Evolutionary conservation across 202 grass and related monocot genomes (phyloP).

Genomic region (Schoenoplectus triqueter): DNA sequence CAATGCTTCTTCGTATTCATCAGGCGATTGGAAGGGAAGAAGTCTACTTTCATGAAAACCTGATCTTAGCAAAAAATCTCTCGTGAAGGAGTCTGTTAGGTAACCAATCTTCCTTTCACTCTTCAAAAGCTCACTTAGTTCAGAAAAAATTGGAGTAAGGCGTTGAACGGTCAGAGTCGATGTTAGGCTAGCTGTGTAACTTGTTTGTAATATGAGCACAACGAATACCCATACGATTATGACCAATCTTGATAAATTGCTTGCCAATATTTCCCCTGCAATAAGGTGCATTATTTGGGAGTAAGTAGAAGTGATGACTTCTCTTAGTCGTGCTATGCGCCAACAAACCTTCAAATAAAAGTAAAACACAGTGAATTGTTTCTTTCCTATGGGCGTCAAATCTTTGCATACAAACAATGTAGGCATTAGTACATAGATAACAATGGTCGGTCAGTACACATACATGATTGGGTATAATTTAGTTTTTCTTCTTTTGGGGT

Average conservation of each 20-base stretch:
- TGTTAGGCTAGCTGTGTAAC: slow-evolving; percentile 88
- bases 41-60: slow-evolving; percentile 51
- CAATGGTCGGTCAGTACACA: too few relatives aligned
- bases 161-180: slow-evolving; percentile 76
- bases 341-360: neutral
- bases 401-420: too few relatives aligned
- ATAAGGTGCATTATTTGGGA: neutral
- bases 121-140: slow-evolving; percentile 44
- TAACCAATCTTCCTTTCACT: slow-evolving; percentile 47
- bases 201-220: slow-evolving; percentile 78
- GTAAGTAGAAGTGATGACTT: neutral
- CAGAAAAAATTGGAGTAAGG: slow-evolving; percentile 39
- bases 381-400: neutral
- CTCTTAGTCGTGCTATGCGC: neutral
- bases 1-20: slow-evolving; percentile 64
- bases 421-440: too few relatives aligned
- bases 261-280: slow-evolving; percentile 60
- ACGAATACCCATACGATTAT: slow-evolving; percentile 84
- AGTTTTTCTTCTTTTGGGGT: neutral
- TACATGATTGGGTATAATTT: neutral
- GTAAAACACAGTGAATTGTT: neutral
- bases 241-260: slow-evolving; percentile 63
- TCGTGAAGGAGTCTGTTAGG: slow-evolving; percentile 62
- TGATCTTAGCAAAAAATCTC: slow-evolving; percentile 31
- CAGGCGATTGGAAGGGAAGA: slow-evolving; percentile 17